phyloP scores from a whole-genome alignment of 2,329 filamentous ascomycete genomes.

The Shiraia sp. region DNA sequence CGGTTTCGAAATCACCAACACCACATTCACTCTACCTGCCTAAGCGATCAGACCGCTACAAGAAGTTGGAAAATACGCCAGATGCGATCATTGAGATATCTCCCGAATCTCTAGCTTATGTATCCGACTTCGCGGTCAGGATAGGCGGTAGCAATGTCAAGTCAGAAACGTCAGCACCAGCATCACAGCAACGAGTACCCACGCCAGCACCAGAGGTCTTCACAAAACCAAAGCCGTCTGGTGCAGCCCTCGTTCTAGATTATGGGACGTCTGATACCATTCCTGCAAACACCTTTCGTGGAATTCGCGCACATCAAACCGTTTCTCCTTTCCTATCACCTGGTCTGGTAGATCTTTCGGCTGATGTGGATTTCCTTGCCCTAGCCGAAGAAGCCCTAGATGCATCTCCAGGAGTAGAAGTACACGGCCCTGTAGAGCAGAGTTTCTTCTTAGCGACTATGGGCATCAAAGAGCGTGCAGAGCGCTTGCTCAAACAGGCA shows the following conservation, averaged over 20 bases:
- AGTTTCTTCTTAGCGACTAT: conserved; percentile 76
- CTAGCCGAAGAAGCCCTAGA: conserved; percentile 79
- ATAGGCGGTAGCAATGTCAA: conserved; percentile 69
- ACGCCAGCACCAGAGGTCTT: conserved; percentile 23
- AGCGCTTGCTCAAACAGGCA: conserved; percentile 30
- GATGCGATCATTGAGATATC: conserved; percentile 85
- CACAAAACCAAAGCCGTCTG: conserved; percentile 67
- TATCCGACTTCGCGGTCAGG: conserved; percentile 77
- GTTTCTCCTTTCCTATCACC: conserved; percentile 81
- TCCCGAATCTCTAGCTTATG: conserved; percentile 81
- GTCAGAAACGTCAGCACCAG: conserved; percentile 15
- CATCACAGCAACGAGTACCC: conserved; percentile 20
- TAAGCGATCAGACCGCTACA: conserved; percentile 78
- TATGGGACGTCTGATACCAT: conserved; percentile 82
- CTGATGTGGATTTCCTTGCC: conserved; percentile 90
- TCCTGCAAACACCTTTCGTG: conserved; percentile 86
- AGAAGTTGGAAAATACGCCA: conserved; percentile 67
- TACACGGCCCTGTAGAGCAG: conserved; percentile 90
- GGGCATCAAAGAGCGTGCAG: conserved; percentile 66
- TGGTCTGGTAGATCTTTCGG: conserved; percentile 84
- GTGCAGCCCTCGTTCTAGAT: conserved; percentile 92
- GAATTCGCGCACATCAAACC: conserved; percentile 75
- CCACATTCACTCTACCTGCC: conserved; percentile 86
- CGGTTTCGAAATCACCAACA: conserved; percentile 73
- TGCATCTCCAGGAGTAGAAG: conserved; percentile 79